These are phyloP conservation scores for Globisporangium rhizosaccharum DNA, from an alignment of 352 stramenopile genomes.

Conservation along the genomic window DNA sequence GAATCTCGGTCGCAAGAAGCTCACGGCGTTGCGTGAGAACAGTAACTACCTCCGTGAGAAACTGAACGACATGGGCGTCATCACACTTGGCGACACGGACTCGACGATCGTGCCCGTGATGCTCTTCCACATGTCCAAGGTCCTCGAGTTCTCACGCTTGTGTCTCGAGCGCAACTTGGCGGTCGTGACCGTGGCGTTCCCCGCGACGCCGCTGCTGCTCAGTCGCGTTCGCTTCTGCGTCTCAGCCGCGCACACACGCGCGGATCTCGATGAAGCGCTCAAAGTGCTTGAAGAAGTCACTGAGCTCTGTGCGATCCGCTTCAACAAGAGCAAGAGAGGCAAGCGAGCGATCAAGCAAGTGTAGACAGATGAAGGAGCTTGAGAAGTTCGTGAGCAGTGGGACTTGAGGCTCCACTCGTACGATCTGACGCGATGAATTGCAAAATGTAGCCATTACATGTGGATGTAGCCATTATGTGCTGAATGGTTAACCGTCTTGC, in stretches of 20 bases:
- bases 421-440: no score
- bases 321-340: no score
- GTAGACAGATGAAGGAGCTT: no score
- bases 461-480: no score
- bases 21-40: conserved; percentile 83
- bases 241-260: conserved; percentile 82
- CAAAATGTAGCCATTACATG: no score
- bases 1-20: conserved; percentile 81
- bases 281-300: conserved; percentile 82
- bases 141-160: conserved; percentile 88
- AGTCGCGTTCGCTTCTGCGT: conserved; percentile 91
- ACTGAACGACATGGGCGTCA: conserved; percentile 82
- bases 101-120: conserved; percentile 95
- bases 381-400: no score
- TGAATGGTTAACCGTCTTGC: no score
- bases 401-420: no score
- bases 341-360: no score
- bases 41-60: conserved; percentile 91
- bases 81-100: conserved; percentile 86
- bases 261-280: conserved; percentile 84
- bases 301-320: conserved; percentile 71
- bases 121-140: conserved; percentile 93
- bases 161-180: conserved; percentile 86
- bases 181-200: conserved; percentile 92
- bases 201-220: conserved; percentile 87